These are phyloP conservation scores for Trichophyton benhamiae DNA, from an alignment of 2,329 filamentous ascomycete genomes.

Conservation along the genomic window DNA sequence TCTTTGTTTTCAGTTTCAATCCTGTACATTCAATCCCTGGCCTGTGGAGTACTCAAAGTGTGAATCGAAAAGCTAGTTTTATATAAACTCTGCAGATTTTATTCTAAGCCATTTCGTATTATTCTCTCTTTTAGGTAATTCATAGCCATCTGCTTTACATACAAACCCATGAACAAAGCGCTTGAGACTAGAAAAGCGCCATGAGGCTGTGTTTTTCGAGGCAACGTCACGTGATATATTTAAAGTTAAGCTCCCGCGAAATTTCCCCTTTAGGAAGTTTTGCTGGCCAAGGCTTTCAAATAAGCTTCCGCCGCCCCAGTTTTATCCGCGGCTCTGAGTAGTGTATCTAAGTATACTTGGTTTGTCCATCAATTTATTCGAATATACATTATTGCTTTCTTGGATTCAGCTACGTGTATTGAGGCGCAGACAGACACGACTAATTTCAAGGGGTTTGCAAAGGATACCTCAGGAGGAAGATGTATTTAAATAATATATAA, in stretches of 20 bases:
- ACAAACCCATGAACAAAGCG: background rate
- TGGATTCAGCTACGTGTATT: background rate
- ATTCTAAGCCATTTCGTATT: background rate
- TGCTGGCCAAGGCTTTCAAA: background rate
- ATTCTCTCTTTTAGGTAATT: background rate
- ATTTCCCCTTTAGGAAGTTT: background rate
- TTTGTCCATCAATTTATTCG: background rate
- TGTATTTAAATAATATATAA: background rate
- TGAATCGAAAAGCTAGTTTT: background rate
- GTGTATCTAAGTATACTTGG: too few relatives aligned
- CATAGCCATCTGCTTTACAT: background rate
- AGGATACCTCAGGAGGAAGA: background rate
- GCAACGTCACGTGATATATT: background rate
- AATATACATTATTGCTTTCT: background rate
- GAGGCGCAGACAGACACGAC: background rate
- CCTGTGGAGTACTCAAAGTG: background rate
- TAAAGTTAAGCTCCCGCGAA: slow-evolving; percentile 1
- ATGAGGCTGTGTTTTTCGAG: background rate
- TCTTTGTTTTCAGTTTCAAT: background rate
- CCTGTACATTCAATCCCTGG: background rate
- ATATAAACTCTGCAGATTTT: background rate
- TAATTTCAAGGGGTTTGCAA: background rate
- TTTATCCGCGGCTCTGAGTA: background rate
- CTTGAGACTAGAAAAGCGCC: background rate
- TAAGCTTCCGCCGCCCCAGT: background rate